Percentiles rank a stretch among this genome's conserved stretches.
phyloP scores from a whole-genome alignment of 2,329 filamentous ascomycete species.

The Rhynchosporium secalis region DNA sequence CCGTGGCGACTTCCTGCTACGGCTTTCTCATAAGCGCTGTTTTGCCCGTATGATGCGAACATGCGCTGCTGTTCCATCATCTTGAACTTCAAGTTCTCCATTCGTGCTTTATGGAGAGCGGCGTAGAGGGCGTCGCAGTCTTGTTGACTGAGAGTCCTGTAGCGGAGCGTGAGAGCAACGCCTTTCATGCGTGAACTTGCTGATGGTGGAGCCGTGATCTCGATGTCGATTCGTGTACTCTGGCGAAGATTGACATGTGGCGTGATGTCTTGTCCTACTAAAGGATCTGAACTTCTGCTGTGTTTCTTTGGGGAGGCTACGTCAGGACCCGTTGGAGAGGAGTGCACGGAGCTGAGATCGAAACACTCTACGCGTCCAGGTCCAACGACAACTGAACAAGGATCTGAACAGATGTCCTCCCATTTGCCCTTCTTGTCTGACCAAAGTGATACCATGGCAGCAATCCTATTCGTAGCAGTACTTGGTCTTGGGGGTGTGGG shows the following conservation, averaged over 20 bases:
- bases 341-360: slow-evolving; percentile 43
- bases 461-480: slow-evolving; percentile 41
- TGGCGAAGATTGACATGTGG: slow-evolving; percentile 87
- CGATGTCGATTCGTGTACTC: slow-evolving; percentile 90
- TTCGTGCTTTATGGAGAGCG: slow-evolving; percentile 82
- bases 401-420: slow-evolving; percentile 56
- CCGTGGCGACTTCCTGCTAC: slow-evolving; percentile 47
- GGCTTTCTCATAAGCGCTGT: slow-evolving; percentile 46
- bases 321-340: slow-evolving; percentile 38
- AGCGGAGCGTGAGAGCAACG: slow-evolving; percentile 64
- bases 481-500: slow-evolving; percentile 13
- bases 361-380: slow-evolving; percentile 62
- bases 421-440: slow-evolving; percentile 59
- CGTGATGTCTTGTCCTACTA: slow-evolving; percentile 76
- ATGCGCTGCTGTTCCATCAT: slow-evolving; percentile 64
- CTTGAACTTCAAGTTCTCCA: slow-evolving; percentile 89
- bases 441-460: slow-evolving; percentile 62
- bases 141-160: slow-evolving; percentile 73
- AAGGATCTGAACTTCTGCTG: slow-evolving; percentile 11
- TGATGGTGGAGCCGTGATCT: slow-evolving; percentile 84
- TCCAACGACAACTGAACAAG: slow-evolving; percentile 56
- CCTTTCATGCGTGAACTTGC: slow-evolving; percentile 67
- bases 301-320: slow-evolving; percentile 32
- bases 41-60: slow-evolving; percentile 56
- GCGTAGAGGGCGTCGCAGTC: slow-evolving; percentile 83